These are phyloP conservation scores for Rhytidiadelphus loreus DNA, from an alignment of 225 moss, liverwort and hornwort genomes.

Conservation along the genomic window DNA sequence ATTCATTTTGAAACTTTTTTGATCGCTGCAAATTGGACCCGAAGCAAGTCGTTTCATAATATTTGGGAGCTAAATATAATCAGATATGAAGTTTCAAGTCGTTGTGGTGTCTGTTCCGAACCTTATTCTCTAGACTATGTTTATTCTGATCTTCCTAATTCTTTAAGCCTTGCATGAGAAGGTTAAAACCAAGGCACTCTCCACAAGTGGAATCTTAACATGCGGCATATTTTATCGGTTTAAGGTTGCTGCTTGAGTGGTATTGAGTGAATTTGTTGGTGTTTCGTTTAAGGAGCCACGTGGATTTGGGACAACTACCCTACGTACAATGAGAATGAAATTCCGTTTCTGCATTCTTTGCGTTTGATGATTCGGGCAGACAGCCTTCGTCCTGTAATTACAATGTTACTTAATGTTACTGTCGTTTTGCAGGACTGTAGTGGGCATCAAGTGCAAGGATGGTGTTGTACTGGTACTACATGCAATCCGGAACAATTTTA, in stretches of 20 bases:
- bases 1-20: background rate
- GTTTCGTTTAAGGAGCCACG: background rate
- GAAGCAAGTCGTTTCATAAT: background rate
- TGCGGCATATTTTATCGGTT: background rate
- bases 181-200: background rate
- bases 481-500: background rate
- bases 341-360: background rate
- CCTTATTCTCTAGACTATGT: background rate
- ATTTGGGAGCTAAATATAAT: too few relatives aligned
- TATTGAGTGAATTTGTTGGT: background rate
- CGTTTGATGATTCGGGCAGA: background rate
- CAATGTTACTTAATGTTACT: background rate
- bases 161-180: background rate
- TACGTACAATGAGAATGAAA: background rate
- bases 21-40: background rate
- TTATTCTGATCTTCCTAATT: background rate
- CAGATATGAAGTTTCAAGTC: background rate
- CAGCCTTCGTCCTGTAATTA: background rate
- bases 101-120: background rate
- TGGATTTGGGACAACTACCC: background rate
- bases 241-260: background rate
- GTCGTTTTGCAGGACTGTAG: constrained; percentile 59
- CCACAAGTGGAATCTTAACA: background rate
- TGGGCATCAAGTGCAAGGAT: constrained; percentile 98
- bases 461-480: constrained; percentile 72